phyloP scores from a whole-genome alignment of 2,329 filamentous ascomycete species.

The Aspergillus latus region DNA sequence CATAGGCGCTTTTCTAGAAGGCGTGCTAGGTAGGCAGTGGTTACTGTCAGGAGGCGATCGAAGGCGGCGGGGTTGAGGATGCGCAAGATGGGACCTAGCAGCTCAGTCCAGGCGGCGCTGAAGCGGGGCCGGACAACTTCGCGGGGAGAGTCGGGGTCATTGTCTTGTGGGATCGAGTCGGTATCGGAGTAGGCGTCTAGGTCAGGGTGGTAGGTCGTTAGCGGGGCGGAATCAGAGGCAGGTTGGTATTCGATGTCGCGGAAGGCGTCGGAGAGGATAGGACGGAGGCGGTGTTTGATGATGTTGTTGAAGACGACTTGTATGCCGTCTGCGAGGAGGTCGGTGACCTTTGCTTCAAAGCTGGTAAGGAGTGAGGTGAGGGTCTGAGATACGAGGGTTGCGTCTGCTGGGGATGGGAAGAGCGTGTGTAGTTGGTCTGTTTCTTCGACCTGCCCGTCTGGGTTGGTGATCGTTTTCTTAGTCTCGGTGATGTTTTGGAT shows the following conservation, averaged over 20 bases:
- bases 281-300: conserved; percentile 78
- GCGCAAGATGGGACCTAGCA: conserved; percentile 81
- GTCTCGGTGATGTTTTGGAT: conserved; percentile 64
- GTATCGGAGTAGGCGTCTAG: conserved; percentile 46
- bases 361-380: conserved; percentile 68
- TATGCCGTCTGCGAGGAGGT: conserved; percentile 80
- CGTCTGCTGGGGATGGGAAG: conserved; percentile 80
- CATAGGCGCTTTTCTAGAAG: conserved; percentile 86
- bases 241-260: conserved; percentile 85
- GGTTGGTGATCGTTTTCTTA: conserved; percentile 23
- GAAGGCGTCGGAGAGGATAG: conserved; percentile 84
- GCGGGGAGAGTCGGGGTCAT: conserved; percentile 47
- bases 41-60: conserved; percentile 70
- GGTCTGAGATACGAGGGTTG: conserved; percentile 64
- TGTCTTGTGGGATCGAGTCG: conserved; percentile 46
- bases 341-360: conserved; percentile 75
- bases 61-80: conserved; percentile 78
- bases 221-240: conserved; percentile 50
- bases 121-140: conserved; percentile 76
- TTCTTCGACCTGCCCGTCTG: conserved; percentile 24
- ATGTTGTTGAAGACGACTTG: conserved; percentile 85
- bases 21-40: conserved; percentile 71
- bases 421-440: conserved; percentile 55
- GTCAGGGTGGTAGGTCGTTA: conserved; percentile 37
- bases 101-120: conserved; percentile 77